These are phyloP conservation scores for Pythium sp. DNA, from an alignment of 352 stramenopile species.

Conservation along the genomic window DNA sequence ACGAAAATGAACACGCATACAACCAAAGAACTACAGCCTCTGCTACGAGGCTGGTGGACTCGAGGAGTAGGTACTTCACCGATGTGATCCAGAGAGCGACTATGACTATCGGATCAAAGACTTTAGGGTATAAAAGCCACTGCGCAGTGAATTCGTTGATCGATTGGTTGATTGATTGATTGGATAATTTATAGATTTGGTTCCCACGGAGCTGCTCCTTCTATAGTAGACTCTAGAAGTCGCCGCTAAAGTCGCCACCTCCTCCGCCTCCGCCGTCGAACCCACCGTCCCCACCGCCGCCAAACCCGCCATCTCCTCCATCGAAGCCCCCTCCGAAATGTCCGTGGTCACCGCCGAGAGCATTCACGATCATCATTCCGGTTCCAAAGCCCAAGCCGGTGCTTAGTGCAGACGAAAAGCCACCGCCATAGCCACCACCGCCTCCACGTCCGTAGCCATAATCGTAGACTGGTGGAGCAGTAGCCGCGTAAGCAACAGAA, in stretches of 20 bases:
- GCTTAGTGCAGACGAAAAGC: conserved; percentile 4
- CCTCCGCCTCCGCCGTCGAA: conserved; percentile 8
- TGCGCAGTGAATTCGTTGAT: neutral
- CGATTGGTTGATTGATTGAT: too few relatives aligned
- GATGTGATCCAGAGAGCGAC: too few relatives aligned
- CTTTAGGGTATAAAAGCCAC: too few relatives aligned
- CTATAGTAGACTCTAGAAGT: conserved; percentile 4
- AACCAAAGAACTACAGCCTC: too few relatives aligned
- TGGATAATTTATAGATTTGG: neutral
- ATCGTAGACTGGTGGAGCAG: conserved; percentile 2
- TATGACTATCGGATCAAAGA: too few relatives aligned
- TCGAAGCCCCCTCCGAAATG: conserved; percentile 5
- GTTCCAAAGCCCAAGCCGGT: conserved; percentile 1
- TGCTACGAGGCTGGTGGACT: too few relatives aligned
- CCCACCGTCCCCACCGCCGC: neutral
- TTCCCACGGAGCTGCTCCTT: neutral
- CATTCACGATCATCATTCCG: conserved; percentile 9
- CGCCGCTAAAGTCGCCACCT: conserved; percentile 10
- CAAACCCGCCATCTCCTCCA: neutral
- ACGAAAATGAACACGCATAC: too few relatives aligned
- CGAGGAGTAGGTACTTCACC: too few relatives aligned
- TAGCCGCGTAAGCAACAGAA: neutral
- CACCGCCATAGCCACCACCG: conserved; percentile 10
- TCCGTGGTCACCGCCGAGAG: conserved; percentile 4
- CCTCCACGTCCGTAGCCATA: conserved; percentile 9